phyloP scores from a whole-genome alignment of 768 basidiomycete genomes.

The Cantharellus anzutake region DNA sequence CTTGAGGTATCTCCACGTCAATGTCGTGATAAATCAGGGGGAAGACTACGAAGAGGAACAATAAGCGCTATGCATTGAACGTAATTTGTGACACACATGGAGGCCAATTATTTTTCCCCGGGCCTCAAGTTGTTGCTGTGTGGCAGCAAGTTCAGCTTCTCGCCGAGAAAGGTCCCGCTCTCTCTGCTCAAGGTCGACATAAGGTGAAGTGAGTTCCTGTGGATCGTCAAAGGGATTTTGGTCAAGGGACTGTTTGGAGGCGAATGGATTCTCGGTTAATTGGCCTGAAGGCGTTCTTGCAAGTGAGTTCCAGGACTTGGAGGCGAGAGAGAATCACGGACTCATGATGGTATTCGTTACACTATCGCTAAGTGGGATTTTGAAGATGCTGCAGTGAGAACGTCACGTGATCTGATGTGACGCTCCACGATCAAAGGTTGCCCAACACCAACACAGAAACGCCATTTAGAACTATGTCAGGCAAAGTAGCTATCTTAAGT shows the following conservation, averaged over 20 bases:
- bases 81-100: slow-evolving; percentile 29
- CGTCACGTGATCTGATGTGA: too few species aligned
- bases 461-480: too few species aligned
- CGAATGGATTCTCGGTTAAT: slow-evolving; percentile 50
- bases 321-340: background rate
- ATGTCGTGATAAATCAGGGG: slow-evolving; percentile 93
- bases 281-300: background rate
- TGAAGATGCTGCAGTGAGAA: too few species aligned
- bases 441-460: too few species aligned
- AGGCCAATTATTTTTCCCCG: slow-evolving; percentile 87
- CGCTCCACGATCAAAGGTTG: too few species aligned
- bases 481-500: too few species aligned
- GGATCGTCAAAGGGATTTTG: slow-evolving; percentile 86
- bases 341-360: background rate
- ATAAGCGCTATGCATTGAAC: background rate
- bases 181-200: slow-evolving; percentile 52
- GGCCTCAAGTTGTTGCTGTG: slow-evolving; percentile 41
- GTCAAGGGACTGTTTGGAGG: slow-evolving; percentile 69
- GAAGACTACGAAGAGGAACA: slow-evolving; percentile 36
- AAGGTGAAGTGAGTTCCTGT: slow-evolving; percentile 16
- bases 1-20: slow-evolving; percentile 70
- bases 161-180: slow-evolving; percentile 68
- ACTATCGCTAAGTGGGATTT: too few species aligned
- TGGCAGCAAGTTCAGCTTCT: slow-evolving; percentile 15
- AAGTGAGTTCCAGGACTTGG: background rate